Base-by-base conservation (phyloP, 1,284 basidiomycete genomes). In the Pyrrhoderma lamaoense region DNA sequence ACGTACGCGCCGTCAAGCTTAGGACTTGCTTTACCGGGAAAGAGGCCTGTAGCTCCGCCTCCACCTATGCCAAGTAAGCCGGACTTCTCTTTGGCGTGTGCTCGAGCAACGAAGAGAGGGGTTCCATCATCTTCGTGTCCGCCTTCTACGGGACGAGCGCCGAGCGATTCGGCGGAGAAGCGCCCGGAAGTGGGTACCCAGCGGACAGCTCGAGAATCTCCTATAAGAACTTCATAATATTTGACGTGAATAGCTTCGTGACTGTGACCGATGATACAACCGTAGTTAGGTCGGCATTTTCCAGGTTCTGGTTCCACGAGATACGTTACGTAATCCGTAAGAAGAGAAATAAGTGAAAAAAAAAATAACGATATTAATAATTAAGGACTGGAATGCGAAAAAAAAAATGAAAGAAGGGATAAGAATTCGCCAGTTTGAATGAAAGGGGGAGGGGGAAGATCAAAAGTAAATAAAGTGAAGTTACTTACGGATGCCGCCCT, bases 1-100 rank as follows among this genome's bases (percentile, higher is more conserved):
- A 82, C 73, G 53, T 72, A 74, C 1, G 77, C 54, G 71, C 79
- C 77, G 49, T 78, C 71, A 47, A 81, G 71, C 49, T 73, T 67
- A 58, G 72, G 68, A 59, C 76, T 75, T 27, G 72, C 72, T 65
- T 87, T 88, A 8, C 85, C 85, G 7, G 85, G 81, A 59, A 80
- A 73, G 35, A 74, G 66, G 3, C 71, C 72, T 21, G 65, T 70
- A 18, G 77, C 67, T 64, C 81, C 63, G 21, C 69, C 47, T 2
- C 43, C 37, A 2, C 52, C 52, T 19, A 54, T 42, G 37, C 53
- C 53, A 5, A 51, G n/a, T 8, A 51, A 35, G 3, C 49, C 49
- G 13, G 25, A 16, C n/a, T 47, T 44, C 43, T 50, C 52, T 44
- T 54, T 54, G 19, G 48, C 52, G 21, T 55, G 67, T 1, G 77